Conservation (phyloP, 2,329 filamentous ascomycete genomes). For the Nannizziopsis barbatae region DNA sequence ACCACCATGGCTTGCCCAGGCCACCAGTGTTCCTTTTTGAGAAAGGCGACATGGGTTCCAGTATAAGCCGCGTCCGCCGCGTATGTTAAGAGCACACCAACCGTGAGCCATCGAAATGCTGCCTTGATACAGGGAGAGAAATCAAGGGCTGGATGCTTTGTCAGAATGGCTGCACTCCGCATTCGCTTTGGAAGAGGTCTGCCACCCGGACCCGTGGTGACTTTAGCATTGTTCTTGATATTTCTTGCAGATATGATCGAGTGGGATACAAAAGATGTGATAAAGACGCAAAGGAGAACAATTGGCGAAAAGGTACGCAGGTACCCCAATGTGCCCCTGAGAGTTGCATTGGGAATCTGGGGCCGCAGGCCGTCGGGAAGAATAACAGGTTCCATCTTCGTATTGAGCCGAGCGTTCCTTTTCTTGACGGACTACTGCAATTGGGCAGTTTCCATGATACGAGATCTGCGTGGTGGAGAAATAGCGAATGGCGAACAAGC, state of each 20-base stretch:
- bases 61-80: slow-evolving; percentile 62
- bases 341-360: slow-evolving; percentile 27
- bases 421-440: slow-evolving; percentile 11
- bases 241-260: slow-evolving; percentile 47
- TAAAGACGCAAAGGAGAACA: slow-evolving; percentile 53
- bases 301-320: slow-evolving; percentile 53
- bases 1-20: slow-evolving; percentile 68
- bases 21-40: slow-evolving; percentile 62
- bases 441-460: slow-evolving; percentile 12
- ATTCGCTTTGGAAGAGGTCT: slow-evolving; percentile 67
- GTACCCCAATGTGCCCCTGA: slow-evolving; percentile 35
- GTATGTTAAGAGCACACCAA: slow-evolving; percentile 61
- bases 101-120: slow-evolving; percentile 64
- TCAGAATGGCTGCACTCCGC: slow-evolving; percentile 39
- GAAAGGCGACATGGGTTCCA: slow-evolving; percentile 59
- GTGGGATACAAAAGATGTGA: slow-evolving; percentile 49
- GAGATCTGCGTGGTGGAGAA: background rate
- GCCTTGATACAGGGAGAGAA: slow-evolving; percentile 58
- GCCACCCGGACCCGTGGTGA: slow-evolving; percentile 66
- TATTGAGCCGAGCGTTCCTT: slow-evolving; percentile 11
- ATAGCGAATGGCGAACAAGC: background rate
- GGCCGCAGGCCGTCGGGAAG: slow-evolving; percentile 10
- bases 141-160: slow-evolving; percentile 40
- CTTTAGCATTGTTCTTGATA: slow-evolving; percentile 37
- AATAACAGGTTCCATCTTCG: slow-evolving; percentile 10